Evolutionary conservation across 495 filamentous ascomycete genomes (phyloP).

Genomic region (Melanomma pulvis-pyrius): DNA sequence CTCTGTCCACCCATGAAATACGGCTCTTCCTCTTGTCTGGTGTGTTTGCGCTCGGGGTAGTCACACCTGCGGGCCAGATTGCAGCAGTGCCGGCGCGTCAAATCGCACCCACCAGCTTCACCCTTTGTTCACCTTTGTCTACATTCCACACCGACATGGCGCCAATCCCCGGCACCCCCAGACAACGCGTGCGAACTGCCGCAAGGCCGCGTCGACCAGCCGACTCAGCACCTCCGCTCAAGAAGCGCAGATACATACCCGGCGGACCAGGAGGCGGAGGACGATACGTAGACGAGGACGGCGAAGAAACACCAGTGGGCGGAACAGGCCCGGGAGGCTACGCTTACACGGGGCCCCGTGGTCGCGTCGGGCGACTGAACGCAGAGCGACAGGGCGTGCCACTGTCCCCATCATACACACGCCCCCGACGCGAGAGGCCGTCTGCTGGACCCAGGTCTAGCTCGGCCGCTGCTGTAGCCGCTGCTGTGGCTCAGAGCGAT

Average conservation of each 20-base stretch:
- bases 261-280: conserved; percentile 49
- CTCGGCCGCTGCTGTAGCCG: conserved; percentile 81
- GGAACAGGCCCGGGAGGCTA: conserved; percentile 53
- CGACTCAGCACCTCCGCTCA: conserved; percentile 35
- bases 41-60: conserved; percentile 16
- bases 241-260: conserved; percentile 47
- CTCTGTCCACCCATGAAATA: conserved; percentile 3
- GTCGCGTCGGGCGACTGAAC: conserved; percentile 49
- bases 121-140: conserved; percentile 14
- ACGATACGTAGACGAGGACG: conserved; percentile 46
- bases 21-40: background rate
- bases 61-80: conserved; percentile 11
- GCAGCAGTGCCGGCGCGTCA: conserved; percentile 27
- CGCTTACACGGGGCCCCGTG: conserved; percentile 50
- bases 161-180: conserved; percentile 31
- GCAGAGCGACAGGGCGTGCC: conserved; percentile 47
- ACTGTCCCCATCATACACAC: conserved; percentile 55
- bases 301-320: conserved; percentile 48
- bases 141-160: conserved; percentile 23
- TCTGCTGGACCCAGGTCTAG: conserved; percentile 61
- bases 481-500: conserved; percentile 84
- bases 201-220: conserved; percentile 19
- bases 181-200: conserved; percentile 28
- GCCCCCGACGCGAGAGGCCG: conserved; percentile 57
- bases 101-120: background rate